Base-by-base conservation (phyloP, 768 basidiomycete species). In the Calocybe indica region DNA sequence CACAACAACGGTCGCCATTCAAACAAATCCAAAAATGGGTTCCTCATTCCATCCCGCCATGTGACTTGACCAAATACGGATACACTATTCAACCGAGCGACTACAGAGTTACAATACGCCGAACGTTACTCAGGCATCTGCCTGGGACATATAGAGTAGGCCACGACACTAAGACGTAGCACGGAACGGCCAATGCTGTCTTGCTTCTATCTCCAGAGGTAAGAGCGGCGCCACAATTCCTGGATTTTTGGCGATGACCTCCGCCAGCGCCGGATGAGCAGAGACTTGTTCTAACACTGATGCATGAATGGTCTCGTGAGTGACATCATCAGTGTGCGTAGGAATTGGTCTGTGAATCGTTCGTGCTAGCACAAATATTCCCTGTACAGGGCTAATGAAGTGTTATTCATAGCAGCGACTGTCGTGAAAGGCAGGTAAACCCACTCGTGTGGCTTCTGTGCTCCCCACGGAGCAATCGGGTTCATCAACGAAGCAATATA, bases 371-470 rank as follows among this genome's bases (percentile, higher is more conserved):
- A 53, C 40, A 53, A 80, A 86, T 11, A 87, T 72, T 10, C 85
- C 84, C 0, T 69, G 73, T 11, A 54, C 49, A 14, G 82, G 70
- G 53, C 82, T 85, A 45, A 15, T 29, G 28, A 49, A 40, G 29
- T 14, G 10, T 30, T 7, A 30, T 22, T 46, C 45, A 33, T 57
- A 38, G 37, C 32, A 48, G 39, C 33, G 14, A 15, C 12, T 40
- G 13, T 31, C 9, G 6, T 37, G 7, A 37, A 7, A 22, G 33
- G n/a, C 14, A 14, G 33, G 11, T 37, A 50, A 42, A 64, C 80
- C 58, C 54, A 85, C 85, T 83, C 63, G 52, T 88, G 85, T 28
- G 83, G 79, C 30, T 60, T 59, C 51, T 81, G 83, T 48, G 67
- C 57, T 8, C 85, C 85, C 83, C 83, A 88, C 9, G 70, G 68